Evolutionary conservation across 305 asterid species (phyloP), one percentile per base, ranked within the genome.

Genomic region (Ilex paraguariensis): DNA sequence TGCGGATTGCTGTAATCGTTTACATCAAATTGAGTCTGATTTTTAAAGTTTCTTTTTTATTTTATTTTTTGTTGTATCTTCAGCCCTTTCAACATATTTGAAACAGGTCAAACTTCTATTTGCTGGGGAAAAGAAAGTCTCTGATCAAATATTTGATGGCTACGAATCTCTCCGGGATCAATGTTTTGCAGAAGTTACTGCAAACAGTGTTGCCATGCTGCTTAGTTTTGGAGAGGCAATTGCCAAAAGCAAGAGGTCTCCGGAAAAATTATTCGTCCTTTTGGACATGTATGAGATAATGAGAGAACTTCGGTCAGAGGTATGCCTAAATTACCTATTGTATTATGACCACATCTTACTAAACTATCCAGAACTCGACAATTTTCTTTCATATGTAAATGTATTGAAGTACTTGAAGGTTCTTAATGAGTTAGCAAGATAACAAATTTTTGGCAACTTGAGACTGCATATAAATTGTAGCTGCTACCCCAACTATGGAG

Each of bases 261-360:
- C 98, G 11, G 98, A 92, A 80, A 92, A 92, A 76, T 62, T 89
- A 56, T 92, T 92, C 82, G 98, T 92, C 77, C 95, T 92, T 61
- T 81, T 92, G 49, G 98, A 92, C 75, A 92, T 92, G 98, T 92
- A 87, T 59, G 98, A 92, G 81, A 85, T 90, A 60, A 92, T 92
- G 98, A 81, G 96, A 74, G 98, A 92, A 74, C 88, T 92, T 80
- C 90, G 85, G 58, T 48, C 94, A 7, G 98, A 89, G 91, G 98
- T 92, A 77, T 57, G 66, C 15, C 44, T 57, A 64, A 52, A 60
- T 62, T 30, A 61, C 59, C 45, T 44, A 44, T 60, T 0, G 6
- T 8, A 5, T 4, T 36, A 36, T 36, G 42, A 36, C 42, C 42
- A 36, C 42, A 36, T 0, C 42, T 36, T 36, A 36, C 42, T 36